Evolutionary conservation across 2,329 filamentous ascomycete species (phyloP).

Genomic region (Periconia digitata): DNA sequence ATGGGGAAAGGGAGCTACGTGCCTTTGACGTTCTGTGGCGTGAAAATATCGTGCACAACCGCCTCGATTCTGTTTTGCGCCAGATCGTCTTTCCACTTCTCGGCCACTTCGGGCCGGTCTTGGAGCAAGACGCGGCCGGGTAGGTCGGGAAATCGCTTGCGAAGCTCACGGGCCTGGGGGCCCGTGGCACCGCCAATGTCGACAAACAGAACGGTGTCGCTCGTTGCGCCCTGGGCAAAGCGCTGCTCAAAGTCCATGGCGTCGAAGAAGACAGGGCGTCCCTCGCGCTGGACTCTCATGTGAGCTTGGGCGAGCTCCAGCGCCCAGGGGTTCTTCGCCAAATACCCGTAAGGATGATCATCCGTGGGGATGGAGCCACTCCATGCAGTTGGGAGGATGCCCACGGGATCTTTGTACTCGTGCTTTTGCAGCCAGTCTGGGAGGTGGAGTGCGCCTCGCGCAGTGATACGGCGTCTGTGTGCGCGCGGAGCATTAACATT

Average conservation of each 20-base stretch:
- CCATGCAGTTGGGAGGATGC: slow-evolving; percentile 5
- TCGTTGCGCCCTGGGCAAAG: slow-evolving; percentile 3
- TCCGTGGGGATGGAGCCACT: slow-evolving; percentile 1
- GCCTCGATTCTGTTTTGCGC: not conserved
- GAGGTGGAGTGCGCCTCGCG: slow-evolving; percentile 1
- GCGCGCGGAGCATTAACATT: not conserved
- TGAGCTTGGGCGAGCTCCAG: slow-evolving; percentile 5
- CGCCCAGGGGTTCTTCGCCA: slow-evolving; percentile 5
- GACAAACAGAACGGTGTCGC: slow-evolving; percentile 5
- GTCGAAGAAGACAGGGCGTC: slow-evolving; percentile 3
- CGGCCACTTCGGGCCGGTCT: slow-evolving; percentile 6
- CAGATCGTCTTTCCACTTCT: slow-evolving; percentile 15
- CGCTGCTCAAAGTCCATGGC: slow-evolving; percentile 5
- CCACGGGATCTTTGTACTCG: slow-evolving; percentile 3
- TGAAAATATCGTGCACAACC: slow-evolving; percentile 14
- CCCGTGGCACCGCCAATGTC: slow-evolving; percentile 6
- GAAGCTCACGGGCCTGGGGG: not conserved
- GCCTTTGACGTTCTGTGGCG: slow-evolving; percentile 21
- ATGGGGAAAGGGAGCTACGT: not conserved
- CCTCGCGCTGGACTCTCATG: slow-evolving; percentile 4
- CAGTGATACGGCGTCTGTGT: slow-evolving; percentile 4
- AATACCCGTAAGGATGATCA: slow-evolving; percentile 3
- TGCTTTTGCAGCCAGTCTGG: slow-evolving; percentile 2
- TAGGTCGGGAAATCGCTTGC: slow-evolving; percentile 3
- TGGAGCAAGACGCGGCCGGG: slow-evolving; percentile 4